Evolutionary conservation across 2,329 filamentous ascomycete genomes (phyloP), one percentile per base, ranked within the genome.

Genomic region (Aureobasidium namibiae): DNA sequence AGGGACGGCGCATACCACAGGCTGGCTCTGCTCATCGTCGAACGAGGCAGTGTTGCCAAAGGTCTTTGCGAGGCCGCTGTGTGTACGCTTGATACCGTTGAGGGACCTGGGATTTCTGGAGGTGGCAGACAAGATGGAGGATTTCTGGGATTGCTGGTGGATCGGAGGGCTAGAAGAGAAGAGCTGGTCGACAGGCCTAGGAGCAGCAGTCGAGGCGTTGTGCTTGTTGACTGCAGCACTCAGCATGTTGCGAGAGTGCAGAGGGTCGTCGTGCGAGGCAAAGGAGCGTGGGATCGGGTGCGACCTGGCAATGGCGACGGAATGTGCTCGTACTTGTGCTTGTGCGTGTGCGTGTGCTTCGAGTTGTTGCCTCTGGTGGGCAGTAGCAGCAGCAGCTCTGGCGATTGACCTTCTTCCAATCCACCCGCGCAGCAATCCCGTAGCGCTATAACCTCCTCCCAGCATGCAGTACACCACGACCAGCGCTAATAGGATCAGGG

Each of bases 131-230:
- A 68, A 69, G 67, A 69, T 67, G 70, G 63, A 70, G 61, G 69
- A 66, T 65, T 38, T 69, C 65, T 39, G 70, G 65, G 69, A 67
- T 53, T 72, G 71, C 39, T 70, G 78, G 64, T 45, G 52, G 59
- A 78, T 70, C 13, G 80, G 79, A 64, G 78, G 84, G 69, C 80
- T 84, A 1, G 83, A 83, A 4, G 81, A 77, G 63, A 85, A 82
- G 16, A 81, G 72, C 60, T 81, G 76, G 68, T 84, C 66, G n/a
- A 67, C 53, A 2, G 41, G 42, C 24, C 23, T 57, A 21, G 54
- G 60, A 66, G 63, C 63, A 31, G 69, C 67, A 10, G 65, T 64
- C 61, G 69, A 65, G 58, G 72, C 67, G 60, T 74, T 67, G 62
- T 76, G 71, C 33, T 67, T 69, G 58, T 74, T 68, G 23, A 76